Base-by-base conservation (phyloP, 2,329 filamentous ascomycete species). In the Cryphonectria naterciae region DNA sequence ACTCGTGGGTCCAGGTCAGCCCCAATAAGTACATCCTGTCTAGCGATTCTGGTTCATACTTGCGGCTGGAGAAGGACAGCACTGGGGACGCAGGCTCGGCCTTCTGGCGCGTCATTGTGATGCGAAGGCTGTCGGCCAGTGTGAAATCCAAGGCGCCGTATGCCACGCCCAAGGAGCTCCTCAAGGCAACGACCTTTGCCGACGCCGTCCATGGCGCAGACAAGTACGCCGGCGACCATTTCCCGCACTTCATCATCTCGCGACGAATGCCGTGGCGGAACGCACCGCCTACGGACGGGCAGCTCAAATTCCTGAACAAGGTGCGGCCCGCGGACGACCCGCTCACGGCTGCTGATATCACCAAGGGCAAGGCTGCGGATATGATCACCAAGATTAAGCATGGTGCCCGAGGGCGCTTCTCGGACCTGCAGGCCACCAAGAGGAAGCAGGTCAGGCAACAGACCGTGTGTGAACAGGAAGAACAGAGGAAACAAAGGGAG, bases 321-420 rank as follows among this genome's bases (percentile, higher is more conserved):
- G 77, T 91, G 4, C 85, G 91, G 11, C 81, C 81, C 0, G 81
- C 86, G 67, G 80, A 84, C n/a, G 82, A 89, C 39, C 82, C 86
- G 68, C 77, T 94, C 66, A 85, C 82, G 1, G 75, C 81, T 0
- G 81, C 82, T 0, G 86, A 90, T 39, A 76, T 97, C 70, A 94
- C 88, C 19, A 96, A 95, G 77, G 95, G 95, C 10, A 89, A 89
- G 78, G 95, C 94, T 5, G 87, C 87, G 5, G 95, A 98, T 78
- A 95, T 97, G 92, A 97, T 98, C 74, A 97, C 93, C 10, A 97
- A 97, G 80, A 78, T 97, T 73, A 95, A 92, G 79, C 92, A 96
- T 78, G 95, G 95, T 0, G 93, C 93, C 0, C 88, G 84, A 79
- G 92, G 81, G 73, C 88, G 82, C 82, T 94, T 87, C 78, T 83